Conservation (phyloP, 169 alveolate genomes). For the Babesia caballi region DNA sequence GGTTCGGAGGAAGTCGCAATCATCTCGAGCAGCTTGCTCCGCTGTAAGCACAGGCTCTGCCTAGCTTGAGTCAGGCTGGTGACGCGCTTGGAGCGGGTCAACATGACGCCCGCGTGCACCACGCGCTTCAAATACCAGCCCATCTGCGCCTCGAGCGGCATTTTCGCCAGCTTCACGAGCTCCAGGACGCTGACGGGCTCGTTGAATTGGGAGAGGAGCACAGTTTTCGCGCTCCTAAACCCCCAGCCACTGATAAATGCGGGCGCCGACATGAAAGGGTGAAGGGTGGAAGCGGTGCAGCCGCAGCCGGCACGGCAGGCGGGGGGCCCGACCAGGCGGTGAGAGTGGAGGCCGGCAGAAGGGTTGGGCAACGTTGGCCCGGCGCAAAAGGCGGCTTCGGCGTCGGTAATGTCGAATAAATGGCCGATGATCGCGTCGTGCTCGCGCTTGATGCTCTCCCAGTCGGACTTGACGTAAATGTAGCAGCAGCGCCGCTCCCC, state of each 20-base stretch:
- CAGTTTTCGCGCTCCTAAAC: constrained; percentile 21
- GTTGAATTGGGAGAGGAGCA: constrained; percentile 12
- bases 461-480: constrained; percentile 77
- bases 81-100: constrained; percentile 21
- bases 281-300: not conserved
- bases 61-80: not conserved
- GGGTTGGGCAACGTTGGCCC: too few relatives aligned
- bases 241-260: constrained; percentile 71
- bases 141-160: constrained; percentile 40
- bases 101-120: not conserved
- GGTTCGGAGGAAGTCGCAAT: constrained; percentile 34
- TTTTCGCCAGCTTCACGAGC: constrained; percentile 44
- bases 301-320: not conserved
- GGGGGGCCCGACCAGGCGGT: not conserved
- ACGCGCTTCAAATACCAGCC: constrained; percentile 37
- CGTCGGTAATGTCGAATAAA: not conserved
- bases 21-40: constrained; percentile 49
- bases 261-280: not conserved
- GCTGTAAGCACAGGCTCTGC: constrained; percentile 1
- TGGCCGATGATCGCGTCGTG: not conserved
- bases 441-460: constrained; percentile 61
- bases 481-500: constrained; percentile 81
- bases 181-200: constrained; percentile 50
- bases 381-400: not conserved
- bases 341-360: too few relatives aligned